These are phyloP conservation scores for Hypoxylon rubiginosum DNA, from an alignment of 2,329 filamentous ascomycete species.

Conservation along the genomic window DNA sequence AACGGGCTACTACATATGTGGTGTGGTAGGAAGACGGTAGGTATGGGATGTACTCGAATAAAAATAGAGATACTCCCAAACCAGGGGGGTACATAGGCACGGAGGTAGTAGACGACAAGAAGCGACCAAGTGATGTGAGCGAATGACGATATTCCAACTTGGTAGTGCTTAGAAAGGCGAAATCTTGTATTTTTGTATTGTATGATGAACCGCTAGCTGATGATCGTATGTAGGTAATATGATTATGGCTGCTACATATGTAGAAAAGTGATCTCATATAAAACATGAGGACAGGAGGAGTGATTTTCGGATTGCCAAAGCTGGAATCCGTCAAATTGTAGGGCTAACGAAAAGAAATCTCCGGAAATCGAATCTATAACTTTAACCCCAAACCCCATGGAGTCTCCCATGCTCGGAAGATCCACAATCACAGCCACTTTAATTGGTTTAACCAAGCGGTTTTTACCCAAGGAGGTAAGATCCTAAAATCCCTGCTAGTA, in stretches of 20 bases:
- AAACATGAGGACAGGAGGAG: not conserved
- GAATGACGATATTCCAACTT: not conserved
- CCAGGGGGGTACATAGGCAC: conserved; percentile 8
- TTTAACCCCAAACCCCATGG: conserved; percentile 31
- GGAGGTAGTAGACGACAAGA: not conserved
- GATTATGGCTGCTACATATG: not conserved
- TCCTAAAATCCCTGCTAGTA: not conserved
- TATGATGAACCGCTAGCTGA: not conserved
- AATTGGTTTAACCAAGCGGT: conserved; percentile 14
- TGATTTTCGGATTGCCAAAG: conserved; percentile 11
- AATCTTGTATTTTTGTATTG: too few species aligned
- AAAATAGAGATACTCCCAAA: conserved; percentile 37
- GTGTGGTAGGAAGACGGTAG: not conserved
- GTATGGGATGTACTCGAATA: conserved; percentile 25
- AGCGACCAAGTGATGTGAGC: not conserved
- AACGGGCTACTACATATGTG: conserved; percentile 1
- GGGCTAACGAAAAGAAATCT: conserved; percentile 24
- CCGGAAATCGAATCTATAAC: conserved; percentile 22
- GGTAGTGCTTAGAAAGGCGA: too few species aligned
- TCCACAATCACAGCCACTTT: conserved; percentile 5
- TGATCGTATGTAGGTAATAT: not conserved
- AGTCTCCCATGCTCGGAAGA: conserved; percentile 7
- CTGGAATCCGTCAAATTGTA: conserved; percentile 10
- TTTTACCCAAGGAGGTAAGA: not conserved
- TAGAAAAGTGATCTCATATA: not conserved